Percentiles rank a stretch among this genome's conserved stretches.
Conservation (phyloP, 306 rosid species). For the Spatholobus suberectus region DNA sequence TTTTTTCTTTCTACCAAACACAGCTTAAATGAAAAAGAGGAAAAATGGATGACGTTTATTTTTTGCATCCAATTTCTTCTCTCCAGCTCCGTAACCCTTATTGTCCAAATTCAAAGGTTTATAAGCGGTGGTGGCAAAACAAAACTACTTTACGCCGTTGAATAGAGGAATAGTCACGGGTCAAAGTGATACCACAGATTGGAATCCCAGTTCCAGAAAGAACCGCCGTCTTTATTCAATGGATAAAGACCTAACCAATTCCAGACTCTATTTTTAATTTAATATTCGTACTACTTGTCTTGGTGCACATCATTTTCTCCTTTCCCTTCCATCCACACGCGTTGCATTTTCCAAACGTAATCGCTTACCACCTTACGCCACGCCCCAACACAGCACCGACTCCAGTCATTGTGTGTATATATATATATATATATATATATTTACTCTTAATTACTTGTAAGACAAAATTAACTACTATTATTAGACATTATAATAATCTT, state of each 20-base stretch:
- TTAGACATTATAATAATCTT: no score
- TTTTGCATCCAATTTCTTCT: no score
- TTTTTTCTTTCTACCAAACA: no score
- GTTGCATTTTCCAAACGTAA: background rate
- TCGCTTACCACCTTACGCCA: no score
- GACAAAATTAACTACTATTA: no score
- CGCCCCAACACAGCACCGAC: no score
- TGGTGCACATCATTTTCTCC: background rate
- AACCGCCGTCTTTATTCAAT: constrained; percentile 2
- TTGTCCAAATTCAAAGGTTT: background rate
- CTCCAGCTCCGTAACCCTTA: no score
- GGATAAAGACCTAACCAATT: constrained; percentile 14
- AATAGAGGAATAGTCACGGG: background rate
- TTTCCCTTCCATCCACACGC: background rate
- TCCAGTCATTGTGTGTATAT: no score
- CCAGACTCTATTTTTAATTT: background rate
- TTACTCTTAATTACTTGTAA: no score
- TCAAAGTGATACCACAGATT: constrained; percentile 18
- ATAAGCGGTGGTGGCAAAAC: background rate
- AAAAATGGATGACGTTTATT: no score
- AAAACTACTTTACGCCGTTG: background rate
- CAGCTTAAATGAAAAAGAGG: no score
- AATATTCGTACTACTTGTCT: background rate
- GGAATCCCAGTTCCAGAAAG: background rate
- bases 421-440: no score